These are phyloP conservation scores for Claviceps paspali DNA, from an alignment of 2,329 filamentous ascomycete genomes.

Conservation along the genomic window DNA sequence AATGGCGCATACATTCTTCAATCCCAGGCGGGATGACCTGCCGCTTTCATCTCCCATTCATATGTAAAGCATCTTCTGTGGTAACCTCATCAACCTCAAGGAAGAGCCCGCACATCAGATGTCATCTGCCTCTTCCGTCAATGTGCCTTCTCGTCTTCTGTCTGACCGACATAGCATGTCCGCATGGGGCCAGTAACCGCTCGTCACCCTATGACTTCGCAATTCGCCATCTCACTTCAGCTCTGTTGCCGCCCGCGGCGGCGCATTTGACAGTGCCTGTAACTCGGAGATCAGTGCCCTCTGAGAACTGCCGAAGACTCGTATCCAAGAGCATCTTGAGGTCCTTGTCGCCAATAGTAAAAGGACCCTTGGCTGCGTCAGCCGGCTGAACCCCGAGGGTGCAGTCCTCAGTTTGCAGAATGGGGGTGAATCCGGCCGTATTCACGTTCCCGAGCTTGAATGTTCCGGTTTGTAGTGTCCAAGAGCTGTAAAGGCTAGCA, in stretches of 20 bases:
- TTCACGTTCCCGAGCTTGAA: conserved; percentile 12
- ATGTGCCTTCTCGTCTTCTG: background rate
- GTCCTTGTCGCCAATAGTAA: conserved; percentile 13
- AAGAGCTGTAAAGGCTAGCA: conserved; percentile 16
- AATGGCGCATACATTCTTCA: background rate
- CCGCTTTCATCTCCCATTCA: background rate
- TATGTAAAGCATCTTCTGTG: background rate
- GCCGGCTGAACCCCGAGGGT: conserved; percentile 13
- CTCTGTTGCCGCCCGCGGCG: conserved; percentile 7
- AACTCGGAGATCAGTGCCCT: conserved; percentile 10
- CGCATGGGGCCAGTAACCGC: conserved; percentile 1
- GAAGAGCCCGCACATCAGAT: background rate
- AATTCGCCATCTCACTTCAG: conserved; percentile 11
- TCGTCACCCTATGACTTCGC: conserved; percentile 8
- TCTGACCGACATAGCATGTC: background rate
- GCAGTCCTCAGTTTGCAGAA: conserved; percentile 14
- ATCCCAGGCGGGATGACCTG: background rate
- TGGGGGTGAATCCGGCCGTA: conserved; percentile 8
- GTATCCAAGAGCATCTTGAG: conserved; percentile 10
- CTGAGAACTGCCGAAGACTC: conserved; percentile 9
- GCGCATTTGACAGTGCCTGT: conserved; percentile 10
- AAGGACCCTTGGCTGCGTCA: conserved; percentile 7
- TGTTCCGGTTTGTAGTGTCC: conserved; percentile 16
- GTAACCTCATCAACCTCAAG: too few species aligned
- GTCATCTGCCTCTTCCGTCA: too few species aligned